Conservation (phyloP, 768 basidiomycete genomes). For the Crepidotus variabilis region DNA sequence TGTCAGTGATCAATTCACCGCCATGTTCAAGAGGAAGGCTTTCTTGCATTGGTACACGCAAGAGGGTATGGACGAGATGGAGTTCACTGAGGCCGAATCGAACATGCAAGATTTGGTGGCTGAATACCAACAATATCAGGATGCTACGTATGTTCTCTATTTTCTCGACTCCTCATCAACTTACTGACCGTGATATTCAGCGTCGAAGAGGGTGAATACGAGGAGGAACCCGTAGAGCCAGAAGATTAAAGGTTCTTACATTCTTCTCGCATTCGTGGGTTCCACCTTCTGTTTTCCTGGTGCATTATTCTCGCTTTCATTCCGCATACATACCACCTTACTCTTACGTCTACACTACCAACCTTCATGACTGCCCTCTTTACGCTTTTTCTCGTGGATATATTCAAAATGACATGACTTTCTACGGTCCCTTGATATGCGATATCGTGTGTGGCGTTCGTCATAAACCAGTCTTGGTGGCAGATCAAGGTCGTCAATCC, state of each 20-base stretch:
- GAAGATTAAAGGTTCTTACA: constrained; percentile 34
- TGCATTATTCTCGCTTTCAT: constrained; percentile 3
- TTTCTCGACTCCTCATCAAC: neutral
- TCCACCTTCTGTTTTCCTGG: neutral
- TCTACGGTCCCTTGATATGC: constrained; percentile 5
- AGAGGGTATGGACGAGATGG: constrained; percentile 99
- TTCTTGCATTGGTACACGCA: constrained; percentile 99
- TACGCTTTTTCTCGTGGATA: constrained; percentile 27
- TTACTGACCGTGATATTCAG: constrained; percentile 32
- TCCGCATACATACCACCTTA: constrained; percentile 12
- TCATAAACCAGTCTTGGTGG: too few relatives aligned
- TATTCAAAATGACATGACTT: constrained; percentile 26
- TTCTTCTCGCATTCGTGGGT: constrained; percentile 8
- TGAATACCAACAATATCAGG: constrained; percentile 97
- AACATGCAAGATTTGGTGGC: constrained; percentile 99
- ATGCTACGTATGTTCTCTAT: constrained; percentile 69
- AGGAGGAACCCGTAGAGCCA: constrained; percentile 72
- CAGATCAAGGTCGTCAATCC: too few relatives aligned
- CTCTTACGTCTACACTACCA: constrained; percentile 26
- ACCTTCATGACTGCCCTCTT: constrained; percentile 30
- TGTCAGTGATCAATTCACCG: constrained; percentile 96
- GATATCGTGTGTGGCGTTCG: neutral
- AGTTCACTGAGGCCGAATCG: constrained; percentile 98
- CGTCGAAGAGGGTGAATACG: constrained; percentile 87
- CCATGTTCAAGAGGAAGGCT: constrained; percentile 99